phyloP scores from a whole-genome alignment of 2,329 filamentous ascomycete species.

The Monosporascus sp. region DNA sequence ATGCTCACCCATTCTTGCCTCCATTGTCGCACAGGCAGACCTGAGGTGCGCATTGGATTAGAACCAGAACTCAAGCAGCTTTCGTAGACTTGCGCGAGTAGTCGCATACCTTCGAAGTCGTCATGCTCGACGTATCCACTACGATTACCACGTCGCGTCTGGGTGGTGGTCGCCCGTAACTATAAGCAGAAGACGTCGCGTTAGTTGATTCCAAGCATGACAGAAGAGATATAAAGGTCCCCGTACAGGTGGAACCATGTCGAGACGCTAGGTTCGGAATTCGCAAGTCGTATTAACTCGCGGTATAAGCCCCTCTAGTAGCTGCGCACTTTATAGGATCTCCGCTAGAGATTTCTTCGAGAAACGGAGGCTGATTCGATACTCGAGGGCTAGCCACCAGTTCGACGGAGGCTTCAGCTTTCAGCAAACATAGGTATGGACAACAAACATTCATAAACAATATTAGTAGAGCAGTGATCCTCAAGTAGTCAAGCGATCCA shows the following conservation, averaged over 20 bases:
- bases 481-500: too few relatives aligned
- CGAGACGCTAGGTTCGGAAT: background rate
- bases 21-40: slow-evolving; percentile 88
- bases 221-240: background rate
- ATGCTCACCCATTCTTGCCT: slow-evolving; percentile 65
- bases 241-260: background rate
- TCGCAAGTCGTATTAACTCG: background rate
- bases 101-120: slow-evolving; percentile 50
- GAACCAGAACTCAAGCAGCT: background rate
- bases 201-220: slow-evolving; percentile 1
- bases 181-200: slow-evolving; percentile 3
- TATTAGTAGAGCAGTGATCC: too few relatives aligned
- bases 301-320: background rate
- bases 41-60: slow-evolving; percentile 32
- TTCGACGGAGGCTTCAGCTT: too few relatives aligned
- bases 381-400: too few relatives aligned
- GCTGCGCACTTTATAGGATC: too few relatives aligned
- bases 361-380: too few relatives aligned
- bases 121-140: slow-evolving; percentile 55
- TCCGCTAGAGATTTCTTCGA: too few relatives aligned
- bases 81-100: background rate
- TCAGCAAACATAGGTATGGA: too few relatives aligned
- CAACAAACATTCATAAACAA: too few relatives aligned
- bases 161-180: slow-evolving; percentile 26
- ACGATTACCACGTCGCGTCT: slow-evolving; percentile 54